Evolutionary conservation across 768 basidiomycete genomes (phyloP).

Genomic region (Pleurotus pulmonarius): DNA sequence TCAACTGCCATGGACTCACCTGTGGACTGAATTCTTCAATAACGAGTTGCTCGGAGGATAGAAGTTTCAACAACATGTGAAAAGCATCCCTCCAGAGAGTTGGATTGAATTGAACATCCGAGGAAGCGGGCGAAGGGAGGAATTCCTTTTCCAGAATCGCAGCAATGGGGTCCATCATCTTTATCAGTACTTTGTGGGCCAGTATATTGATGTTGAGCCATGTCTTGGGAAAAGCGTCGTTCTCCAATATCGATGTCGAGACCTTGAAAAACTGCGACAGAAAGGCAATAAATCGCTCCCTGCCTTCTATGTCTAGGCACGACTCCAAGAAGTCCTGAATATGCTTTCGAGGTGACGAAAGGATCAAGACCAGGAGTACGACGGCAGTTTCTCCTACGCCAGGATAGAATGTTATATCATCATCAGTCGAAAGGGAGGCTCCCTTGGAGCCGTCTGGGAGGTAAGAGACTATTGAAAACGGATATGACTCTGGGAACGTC

Average conservation of each 20-base stretch:
- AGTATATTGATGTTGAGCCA: slow-evolving; percentile 93
- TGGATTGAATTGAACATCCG: slow-evolving; percentile 65
- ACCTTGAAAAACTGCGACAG: slow-evolving; percentile 81
- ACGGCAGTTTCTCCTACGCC: slow-evolving; percentile 83
- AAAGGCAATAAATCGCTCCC: slow-evolving; percentile 67
- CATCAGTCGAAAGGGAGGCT: slow-evolving; percentile 40
- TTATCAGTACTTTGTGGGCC: slow-evolving; percentile 83
- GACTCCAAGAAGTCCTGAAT: slow-evolving; percentile 77
- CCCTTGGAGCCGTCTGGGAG: slow-evolving; percentile 52
- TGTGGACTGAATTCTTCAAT: slow-evolving; percentile 96
- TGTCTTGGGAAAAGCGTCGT: slow-evolving; percentile 83
- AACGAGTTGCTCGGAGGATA: slow-evolving; percentile 87
- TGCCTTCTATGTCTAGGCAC: slow-evolving; percentile 85
- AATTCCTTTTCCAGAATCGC: slow-evolving; percentile 77
- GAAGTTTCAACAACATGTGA: slow-evolving; percentile 75
- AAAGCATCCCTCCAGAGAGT: slow-evolving; percentile 81
- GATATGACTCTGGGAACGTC: slow-evolving; percentile 92
- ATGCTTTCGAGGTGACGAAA: slow-evolving; percentile 75
- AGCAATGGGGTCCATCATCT: slow-evolving; percentile 81
- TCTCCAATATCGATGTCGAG: slow-evolving; percentile 73
- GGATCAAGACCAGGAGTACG: slow-evolving; percentile 76
- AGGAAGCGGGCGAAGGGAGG: slow-evolving; percentile 59
- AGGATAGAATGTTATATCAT: slow-evolving; percentile 59
- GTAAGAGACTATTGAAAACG: slow-evolving; percentile 76
- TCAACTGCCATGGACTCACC: slow-evolving; percentile 35